A percentile compares a stretch with the other conserved stretches of the same genome.
These are phyloP conservation scores for Mycena haematopus DNA, from an alignment of 768 basidiomycete genomes.

Conservation along the genomic window DNA sequence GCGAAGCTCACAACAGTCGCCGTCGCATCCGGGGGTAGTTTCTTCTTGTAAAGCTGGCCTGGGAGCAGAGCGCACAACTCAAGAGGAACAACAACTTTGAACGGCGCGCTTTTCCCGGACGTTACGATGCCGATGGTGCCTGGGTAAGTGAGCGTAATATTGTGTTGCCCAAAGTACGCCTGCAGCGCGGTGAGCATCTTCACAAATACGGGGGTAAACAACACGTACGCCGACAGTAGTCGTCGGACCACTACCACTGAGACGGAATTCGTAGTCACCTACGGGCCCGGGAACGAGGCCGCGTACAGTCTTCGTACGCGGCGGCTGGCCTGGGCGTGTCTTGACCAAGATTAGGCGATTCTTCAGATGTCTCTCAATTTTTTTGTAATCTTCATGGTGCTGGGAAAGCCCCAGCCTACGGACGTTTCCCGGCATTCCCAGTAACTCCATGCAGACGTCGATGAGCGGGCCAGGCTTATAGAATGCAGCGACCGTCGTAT, in stretches of 20 bases:
- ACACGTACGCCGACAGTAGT: conserved; percentile 42
- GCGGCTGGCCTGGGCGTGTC: neutral
- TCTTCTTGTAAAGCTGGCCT: conserved; percentile 48
- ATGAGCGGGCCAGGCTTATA: conserved; percentile 31
- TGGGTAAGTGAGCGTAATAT: conserved; percentile 36
- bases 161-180: conserved; percentile 44
- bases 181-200: conserved; percentile 22
- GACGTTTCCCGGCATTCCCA: conserved; percentile 31
- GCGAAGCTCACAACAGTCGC: conserved; percentile 45
- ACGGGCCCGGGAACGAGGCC: conserved; percentile 37
- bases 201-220: neutral
- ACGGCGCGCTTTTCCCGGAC: conserved; percentile 30
- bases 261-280: conserved; percentile 42
- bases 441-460: conserved; percentile 34
- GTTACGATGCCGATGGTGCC: conserved; percentile 39
- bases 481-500: conserved; percentile 43
- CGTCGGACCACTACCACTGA: conserved; percentile 26
- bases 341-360: conserved; percentile 33
- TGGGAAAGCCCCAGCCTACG: conserved; percentile 34
- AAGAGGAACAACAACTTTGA: conserved; percentile 41
- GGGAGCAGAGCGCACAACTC: conserved; percentile 45
- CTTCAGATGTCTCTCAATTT: conserved; percentile 39
- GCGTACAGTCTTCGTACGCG: conserved; percentile 37
- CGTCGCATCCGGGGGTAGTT: conserved; percentile 41
- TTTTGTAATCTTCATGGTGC: conserved; percentile 26